Conservation (phyloP, 139 green algal species). For the Closterium sp. region DNA sequence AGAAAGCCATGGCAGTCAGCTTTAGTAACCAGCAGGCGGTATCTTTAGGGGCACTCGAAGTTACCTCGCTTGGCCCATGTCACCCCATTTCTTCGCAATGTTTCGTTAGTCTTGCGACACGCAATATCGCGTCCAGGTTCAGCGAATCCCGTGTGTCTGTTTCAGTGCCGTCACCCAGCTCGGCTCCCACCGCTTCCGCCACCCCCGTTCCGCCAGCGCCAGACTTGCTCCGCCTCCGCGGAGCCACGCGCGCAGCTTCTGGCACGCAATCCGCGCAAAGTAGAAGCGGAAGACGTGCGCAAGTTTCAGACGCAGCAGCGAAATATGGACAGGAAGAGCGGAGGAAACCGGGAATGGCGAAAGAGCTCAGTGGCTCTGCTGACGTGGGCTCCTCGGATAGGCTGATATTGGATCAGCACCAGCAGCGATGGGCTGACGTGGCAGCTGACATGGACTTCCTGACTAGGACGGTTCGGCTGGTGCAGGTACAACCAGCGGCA, state of each 20-base stretch:
- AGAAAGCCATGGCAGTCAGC: not conserved
- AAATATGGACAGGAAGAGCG: not conserved
- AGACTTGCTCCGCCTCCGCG: not conserved
- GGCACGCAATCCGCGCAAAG: not conserved
- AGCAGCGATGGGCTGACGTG: slow-evolving; percentile 14
- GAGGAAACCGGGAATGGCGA: not conserved
- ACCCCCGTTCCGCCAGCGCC: not conserved
- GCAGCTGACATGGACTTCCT: slow-evolving; percentile 38
- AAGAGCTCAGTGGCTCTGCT: not conserved
- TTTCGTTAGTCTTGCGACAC: not conserved
- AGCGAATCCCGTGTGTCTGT: not conserved
- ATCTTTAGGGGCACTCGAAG: not conserved
- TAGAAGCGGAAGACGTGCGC: not conserved
- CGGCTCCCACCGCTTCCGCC: not conserved
- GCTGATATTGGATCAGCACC: not conserved
- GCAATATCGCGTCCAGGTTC: not conserved
- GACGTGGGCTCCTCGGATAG: not conserved
- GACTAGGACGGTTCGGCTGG: slow-evolving; percentile 34
- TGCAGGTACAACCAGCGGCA: slow-evolving; percentile 17
- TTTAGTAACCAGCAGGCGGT: not conserved
- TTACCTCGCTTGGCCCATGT: not conserved
- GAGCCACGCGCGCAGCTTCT: not conserved
- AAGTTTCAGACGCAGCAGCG: not conserved
- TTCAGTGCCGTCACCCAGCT: not conserved
- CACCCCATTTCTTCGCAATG: not conserved